Percentiles rank a stretch among this genome's conserved stretches.
Evolutionary conservation across 352 stramenopile species (phyloP).

Genomic region (Pythium phragmitis): DNA sequence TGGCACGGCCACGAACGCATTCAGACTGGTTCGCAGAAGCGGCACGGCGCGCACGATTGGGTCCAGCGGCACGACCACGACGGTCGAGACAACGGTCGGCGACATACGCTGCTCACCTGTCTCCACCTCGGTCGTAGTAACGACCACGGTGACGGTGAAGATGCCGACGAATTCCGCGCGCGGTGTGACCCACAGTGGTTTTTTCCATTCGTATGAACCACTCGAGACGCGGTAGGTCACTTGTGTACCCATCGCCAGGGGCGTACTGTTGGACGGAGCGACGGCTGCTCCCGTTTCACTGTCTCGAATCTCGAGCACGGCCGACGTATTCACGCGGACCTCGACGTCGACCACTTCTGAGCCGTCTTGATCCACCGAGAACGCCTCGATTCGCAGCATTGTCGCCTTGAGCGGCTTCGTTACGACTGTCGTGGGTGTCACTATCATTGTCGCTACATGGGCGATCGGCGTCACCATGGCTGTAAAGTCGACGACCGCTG

Average conservation of each 20-base stretch:
- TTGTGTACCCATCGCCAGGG: background rate
- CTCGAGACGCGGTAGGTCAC: conserved; percentile 8
- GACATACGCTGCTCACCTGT: conserved; percentile 27
- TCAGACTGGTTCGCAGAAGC: conserved; percentile 16
- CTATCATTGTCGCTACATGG: background rate
- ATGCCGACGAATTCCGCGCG: conserved; percentile 43
- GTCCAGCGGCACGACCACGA: conserved; percentile 32
- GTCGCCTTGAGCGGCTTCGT: conserved; percentile 13
- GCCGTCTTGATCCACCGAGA: conserved; percentile 18
- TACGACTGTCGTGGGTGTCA: conserved; percentile 10
- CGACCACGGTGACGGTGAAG: conserved; percentile 37
- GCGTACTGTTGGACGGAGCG: background rate
- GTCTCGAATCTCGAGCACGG: conserved; percentile 12
- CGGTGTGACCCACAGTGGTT: conserved; percentile 31
- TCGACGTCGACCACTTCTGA: conserved; percentile 19
- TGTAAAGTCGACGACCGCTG: background rate
- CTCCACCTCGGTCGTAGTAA: conserved; percentile 36
- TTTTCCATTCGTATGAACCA: conserved; percentile 19
- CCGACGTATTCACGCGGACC: conserved; percentile 12
- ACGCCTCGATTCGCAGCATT: conserved; percentile 7
- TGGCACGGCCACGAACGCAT: conserved; percentile 42
- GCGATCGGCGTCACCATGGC: conserved; percentile 14
- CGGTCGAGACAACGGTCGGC: conserved; percentile 19
- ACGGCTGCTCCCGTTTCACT: background rate
- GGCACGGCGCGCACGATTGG: conserved; percentile 15